These are phyloP conservation scores for Cicer yamashitae DNA, from an alignment of 306 rosid species.

Conservation along the genomic window DNA sequence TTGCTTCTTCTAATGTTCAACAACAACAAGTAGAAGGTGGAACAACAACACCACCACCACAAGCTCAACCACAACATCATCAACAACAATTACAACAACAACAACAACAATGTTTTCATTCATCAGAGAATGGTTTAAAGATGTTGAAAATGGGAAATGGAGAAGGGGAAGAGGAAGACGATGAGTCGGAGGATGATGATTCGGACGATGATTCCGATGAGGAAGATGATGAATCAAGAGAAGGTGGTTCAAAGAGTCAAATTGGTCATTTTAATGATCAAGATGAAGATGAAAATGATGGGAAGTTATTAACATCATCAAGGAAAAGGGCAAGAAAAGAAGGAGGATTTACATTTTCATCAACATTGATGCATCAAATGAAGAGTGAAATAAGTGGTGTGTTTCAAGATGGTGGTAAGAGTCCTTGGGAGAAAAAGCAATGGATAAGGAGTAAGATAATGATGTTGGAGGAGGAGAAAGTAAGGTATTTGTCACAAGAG, in stretches of 20 bases:
- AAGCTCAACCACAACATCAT: constrained; percentile 16
- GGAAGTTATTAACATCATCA: constrained; percentile 32
- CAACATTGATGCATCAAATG: constrained; percentile 55
- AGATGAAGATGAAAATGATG: constrained; percentile 49
- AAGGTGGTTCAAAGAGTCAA: constrained; percentile 52
- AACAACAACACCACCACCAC: constrained; percentile 49
- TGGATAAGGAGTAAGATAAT: constrained; percentile 66
- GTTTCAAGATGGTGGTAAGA: constrained; percentile 67
- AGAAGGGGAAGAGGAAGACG: constrained; percentile 54
- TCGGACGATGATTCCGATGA: constrained; percentile 62
- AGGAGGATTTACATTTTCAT: neutral
- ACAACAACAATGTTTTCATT: constrained; percentile 64
- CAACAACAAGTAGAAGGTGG: constrained; percentile 58
- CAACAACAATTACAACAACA: constrained; percentile 46
- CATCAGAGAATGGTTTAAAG: constrained; percentile 54
- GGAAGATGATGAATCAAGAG: constrained; percentile 63
- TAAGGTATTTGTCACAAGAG: constrained; percentile 52
- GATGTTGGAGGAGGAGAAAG: constrained; percentile 72
- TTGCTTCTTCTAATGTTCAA: constrained; percentile 25
- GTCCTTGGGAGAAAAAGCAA: constrained; percentile 77
- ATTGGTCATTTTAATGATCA: constrained; percentile 4
- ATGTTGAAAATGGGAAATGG: constrained; percentile 52
- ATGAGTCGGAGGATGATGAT: constrained; percentile 52
- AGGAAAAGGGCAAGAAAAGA: constrained; percentile 55
- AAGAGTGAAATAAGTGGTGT: constrained; percentile 59